Evolutionary conservation across 306 rosid species (phyloP).

Genomic region (Pueraria montana): DNA sequence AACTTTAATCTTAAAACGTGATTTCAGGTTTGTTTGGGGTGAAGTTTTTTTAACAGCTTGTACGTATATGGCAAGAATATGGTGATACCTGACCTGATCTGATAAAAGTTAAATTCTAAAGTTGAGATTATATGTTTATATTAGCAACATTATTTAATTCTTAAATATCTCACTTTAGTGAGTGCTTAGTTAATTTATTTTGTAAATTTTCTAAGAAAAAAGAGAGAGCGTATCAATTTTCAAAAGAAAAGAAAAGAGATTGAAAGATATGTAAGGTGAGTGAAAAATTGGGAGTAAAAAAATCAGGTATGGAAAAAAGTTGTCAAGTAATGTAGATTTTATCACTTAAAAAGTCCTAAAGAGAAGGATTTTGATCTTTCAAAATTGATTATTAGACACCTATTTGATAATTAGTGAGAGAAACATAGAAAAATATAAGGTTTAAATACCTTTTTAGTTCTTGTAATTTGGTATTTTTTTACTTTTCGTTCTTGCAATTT

Average conservation of each 20-base stretch:
- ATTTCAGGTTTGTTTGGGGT: too few species aligned
- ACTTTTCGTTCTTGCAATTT: too few species aligned
- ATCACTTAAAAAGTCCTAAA: neutral
- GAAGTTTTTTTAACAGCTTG: too few species aligned
- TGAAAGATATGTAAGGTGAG: neutral
- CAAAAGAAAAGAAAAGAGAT: neutral
- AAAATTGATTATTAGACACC: too few species aligned
- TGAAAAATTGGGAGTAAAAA: too few species aligned
- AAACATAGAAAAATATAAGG: too few species aligned
- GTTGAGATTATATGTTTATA: too few species aligned
- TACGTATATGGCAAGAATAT: neutral
- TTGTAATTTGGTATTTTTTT: too few species aligned
- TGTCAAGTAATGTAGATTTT: neutral
- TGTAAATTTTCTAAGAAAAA: neutral
- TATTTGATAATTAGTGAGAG: too few species aligned
- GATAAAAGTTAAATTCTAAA: neutral
- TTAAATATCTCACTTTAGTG: neutral
- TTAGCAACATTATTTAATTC: too few species aligned
- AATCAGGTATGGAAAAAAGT: neutral
- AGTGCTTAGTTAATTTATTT: neutral
- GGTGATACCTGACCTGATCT: neutral
- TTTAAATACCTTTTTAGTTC: too few species aligned
- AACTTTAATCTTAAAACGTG: too few species aligned
- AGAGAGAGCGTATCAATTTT: neutral
- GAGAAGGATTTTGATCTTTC: neutral